These are phyloP conservation scores for Verticillium longisporum DNA, from an alignment of 2,329 filamentous ascomycete genomes.

Conservation along the genomic window DNA sequence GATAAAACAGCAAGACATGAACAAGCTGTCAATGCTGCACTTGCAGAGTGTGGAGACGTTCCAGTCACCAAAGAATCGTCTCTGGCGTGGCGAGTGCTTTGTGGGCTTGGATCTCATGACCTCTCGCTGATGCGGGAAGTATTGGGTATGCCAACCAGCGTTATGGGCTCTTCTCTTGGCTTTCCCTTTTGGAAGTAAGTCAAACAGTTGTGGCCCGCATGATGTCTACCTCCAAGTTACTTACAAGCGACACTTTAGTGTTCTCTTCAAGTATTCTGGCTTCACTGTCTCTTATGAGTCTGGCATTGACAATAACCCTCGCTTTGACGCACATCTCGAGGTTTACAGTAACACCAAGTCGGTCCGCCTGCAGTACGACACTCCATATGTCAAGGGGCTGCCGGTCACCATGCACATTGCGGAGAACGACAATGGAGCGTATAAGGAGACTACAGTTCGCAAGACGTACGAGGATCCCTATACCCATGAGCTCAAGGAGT, in stretches of 20 bases:
- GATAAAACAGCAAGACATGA: constrained; percentile 3
- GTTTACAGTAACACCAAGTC: constrained; percentile 45
- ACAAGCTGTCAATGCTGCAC: background rate
- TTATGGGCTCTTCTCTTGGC: background rate
- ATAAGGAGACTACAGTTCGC: constrained; percentile 23
- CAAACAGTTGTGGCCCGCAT: no score
- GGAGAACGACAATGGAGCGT: constrained; percentile 30
- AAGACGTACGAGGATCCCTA: constrained; percentile 34
- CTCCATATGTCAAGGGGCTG: constrained; percentile 45
- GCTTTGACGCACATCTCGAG: constrained; percentile 40
- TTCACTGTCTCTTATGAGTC: constrained; percentile 49
- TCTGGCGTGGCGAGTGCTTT: background rate
- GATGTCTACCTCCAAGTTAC: background rate
- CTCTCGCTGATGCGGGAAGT: constrained; percentile 40
- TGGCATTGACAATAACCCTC: constrained; percentile 43
- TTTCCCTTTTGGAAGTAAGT: constrained; percentile 1
- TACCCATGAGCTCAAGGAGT: constrained; percentile 22
- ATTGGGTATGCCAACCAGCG: constrained; percentile 21
- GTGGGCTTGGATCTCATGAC: constrained; percentile 37
- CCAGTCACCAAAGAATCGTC: background rate
- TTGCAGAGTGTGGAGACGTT: background rate
- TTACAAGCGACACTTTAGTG: constrained; percentile 13
- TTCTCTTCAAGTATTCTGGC: constrained; percentile 27
- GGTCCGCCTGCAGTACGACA: constrained; percentile 44
- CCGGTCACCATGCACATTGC: constrained; percentile 36